These are phyloP conservation scores for Puya raimondii DNA, from an alignment of 176 grass and related monocot genomes.

Conservation along the genomic window DNA sequence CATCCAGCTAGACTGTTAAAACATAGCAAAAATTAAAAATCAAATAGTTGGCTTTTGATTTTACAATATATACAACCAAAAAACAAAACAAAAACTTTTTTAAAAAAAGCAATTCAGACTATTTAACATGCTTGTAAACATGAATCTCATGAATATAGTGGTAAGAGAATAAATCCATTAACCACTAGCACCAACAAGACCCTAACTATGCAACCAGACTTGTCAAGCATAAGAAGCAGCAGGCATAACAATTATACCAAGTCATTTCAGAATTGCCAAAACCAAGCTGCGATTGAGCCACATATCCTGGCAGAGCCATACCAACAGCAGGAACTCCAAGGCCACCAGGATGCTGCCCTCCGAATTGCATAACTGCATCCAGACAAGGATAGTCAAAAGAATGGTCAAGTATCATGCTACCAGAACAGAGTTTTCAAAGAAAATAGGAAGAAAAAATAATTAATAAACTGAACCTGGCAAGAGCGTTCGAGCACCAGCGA, in stretches of 20 bases:
- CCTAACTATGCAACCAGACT: too few relatives aligned
- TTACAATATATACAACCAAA: too few relatives aligned
- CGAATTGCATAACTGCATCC: conserved; percentile 83
- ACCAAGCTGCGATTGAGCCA: conserved; percentile 81
- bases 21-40: neutral
- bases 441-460: conserved; percentile 14
- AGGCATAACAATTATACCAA: conserved; percentile 37
- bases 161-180: too few relatives aligned
- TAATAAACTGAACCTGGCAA: conserved; percentile 65
- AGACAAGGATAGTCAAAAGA: conserved; percentile 16
- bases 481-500: conserved; percentile 82
- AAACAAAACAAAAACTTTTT: too few relatives aligned
- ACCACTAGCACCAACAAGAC: too few relatives aligned
- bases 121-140: too few relatives aligned
- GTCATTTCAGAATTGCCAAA: conserved; percentile 84
- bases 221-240: too few relatives aligned
- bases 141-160: too few relatives aligned
- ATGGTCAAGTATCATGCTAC: neutral
- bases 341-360: conserved; percentile 43
- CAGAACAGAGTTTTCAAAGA: conserved; percentile 6
- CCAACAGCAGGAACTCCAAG: conserved; percentile 70
- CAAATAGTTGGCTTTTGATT: too few relatives aligned
- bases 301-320: conserved; percentile 96
- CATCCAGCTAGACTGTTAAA: neutral
- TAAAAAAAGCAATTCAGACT: too few relatives aligned